These are phyloP conservation scores for Plasmodium ovale DNA, from an alignment of 169 alveolate species.

Conservation along the genomic window DNA sequence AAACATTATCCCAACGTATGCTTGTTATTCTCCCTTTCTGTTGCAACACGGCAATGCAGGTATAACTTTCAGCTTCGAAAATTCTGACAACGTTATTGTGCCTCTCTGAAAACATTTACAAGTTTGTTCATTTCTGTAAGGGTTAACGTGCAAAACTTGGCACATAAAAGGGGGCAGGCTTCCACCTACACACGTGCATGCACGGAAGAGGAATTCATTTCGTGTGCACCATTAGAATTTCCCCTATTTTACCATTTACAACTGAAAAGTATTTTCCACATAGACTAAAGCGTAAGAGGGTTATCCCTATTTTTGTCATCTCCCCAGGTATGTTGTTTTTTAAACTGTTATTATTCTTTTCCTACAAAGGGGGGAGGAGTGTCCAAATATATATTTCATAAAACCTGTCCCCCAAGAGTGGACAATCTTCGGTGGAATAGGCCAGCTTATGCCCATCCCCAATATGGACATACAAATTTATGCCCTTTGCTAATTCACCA, in stretches of 20 bases:
- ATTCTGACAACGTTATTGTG: constrained; percentile 37
- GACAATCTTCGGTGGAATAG: too few species aligned
- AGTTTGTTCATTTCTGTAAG: too few species aligned
- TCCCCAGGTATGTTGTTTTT: background rate
- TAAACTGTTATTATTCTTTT: background rate
- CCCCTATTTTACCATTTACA: constrained; percentile 54
- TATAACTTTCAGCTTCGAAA: constrained; percentile 17
- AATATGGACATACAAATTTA: background rate
- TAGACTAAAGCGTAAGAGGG: constrained; percentile 35
- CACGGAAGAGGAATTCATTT: too few species aligned
- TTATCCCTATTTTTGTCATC: constrained; percentile 15
- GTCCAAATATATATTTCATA: background rate
- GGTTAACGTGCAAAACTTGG: too few species aligned
- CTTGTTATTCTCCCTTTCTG: constrained; percentile 18
- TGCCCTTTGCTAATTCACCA: background rate
- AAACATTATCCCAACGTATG: constrained; percentile 20
- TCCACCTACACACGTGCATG: too few species aligned
- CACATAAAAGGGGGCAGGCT: too few species aligned
- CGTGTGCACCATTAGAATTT: too few species aligned
- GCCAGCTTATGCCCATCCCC: too few species aligned
- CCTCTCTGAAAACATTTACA: constrained; percentile 10
- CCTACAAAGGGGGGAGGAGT: constrained; percentile 7
- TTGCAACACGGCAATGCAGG: constrained; percentile 45
- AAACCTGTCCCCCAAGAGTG: background rate
- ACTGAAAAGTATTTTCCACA: constrained; percentile 31